Base-by-base conservation (phyloP, 2,329 filamentous ascomycete species). In the Bipolaris bicolor region DNA sequence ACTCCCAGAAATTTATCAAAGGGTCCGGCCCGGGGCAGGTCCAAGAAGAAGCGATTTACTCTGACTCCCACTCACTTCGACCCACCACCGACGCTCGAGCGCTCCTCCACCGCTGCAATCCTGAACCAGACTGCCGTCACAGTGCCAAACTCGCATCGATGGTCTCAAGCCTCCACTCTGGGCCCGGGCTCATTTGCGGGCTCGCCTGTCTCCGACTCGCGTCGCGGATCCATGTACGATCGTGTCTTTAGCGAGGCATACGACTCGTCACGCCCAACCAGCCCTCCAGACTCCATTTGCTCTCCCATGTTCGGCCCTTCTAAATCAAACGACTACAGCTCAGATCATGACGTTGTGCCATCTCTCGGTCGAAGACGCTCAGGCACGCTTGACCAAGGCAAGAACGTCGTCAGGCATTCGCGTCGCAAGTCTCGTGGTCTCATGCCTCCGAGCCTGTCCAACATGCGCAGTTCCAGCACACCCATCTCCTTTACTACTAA, bases 171-270 rank as follows among this genome's bases (percentile, higher is more conserved):
- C 0, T 88, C 90, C 9, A 86, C 80, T 6, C 76, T 89, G 56
- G 83, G 85, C 1, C 77, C 86, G 1, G 91, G 90, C 1, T 96
- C 93, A 0, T 83, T 89, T 1, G 89, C 92, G 1, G 92, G 88
- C 66, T 97, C 94, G 3, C 93, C 95, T 0, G 84, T 83, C 43
- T 95, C 92, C 1, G 87, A 86, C 29, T 87, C 87, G 2, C 76
- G 80, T 61, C 86, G 89, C 16, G 91, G 85, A 11, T 87, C 90
- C 0, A 81, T 97, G 45, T 97, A 97, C 68, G 94, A 97, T 73
- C 84, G 86, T 31, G 79, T 84, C 10, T 86, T 89, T 63, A 83
- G 82, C 61, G 83, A 82, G 44, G 80, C 75, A 5, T 80, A 82
- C 16, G 88, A 91, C 49, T 88, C 85, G 3, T 92, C 91, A 10